Evolutionary conservation across 1,284 basidiomycete species (phyloP), one percentile per base, ranked within the genome.

Genomic region (Clitocybe nebularis): DNA sequence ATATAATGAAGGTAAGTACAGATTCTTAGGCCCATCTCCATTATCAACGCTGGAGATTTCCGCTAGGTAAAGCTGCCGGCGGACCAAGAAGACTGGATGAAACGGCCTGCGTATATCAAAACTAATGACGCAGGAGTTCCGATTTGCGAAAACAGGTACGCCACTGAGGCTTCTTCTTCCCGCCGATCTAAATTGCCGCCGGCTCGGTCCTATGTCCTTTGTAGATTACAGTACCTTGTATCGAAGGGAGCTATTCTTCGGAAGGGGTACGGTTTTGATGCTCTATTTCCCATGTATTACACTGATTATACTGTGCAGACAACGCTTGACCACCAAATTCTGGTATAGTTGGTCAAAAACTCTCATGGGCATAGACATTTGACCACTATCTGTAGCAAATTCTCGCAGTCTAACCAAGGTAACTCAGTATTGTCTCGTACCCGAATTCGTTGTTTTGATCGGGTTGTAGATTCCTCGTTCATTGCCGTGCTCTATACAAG

Each of bases 201-300:
- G 58, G 54, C 50, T 60, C 51, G 52, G 53, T 29, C 25, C 38
- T 51, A 48, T 46, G 53, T 29, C 25, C 38, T 51, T 48, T 46
- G 44, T 54, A 89, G 87, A 51, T 63, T 90, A 47, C 86, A 89
- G 57, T 90, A 89, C 61, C 71, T 91, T 38, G 85, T 90, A 37
- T 77, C 78, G 48, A 89, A 89, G 64, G 87, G 88, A 44, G 86
- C 86, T 17, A 88, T 91, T 54, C 61, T 90, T 52, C 75, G 86
- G 43, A 90, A 89, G 65, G 89, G 88, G 77, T 85, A 60, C 54
- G 67, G 52, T 30, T 30, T 38, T 38, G 11, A 45, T 40, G 42
- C 36, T 40, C 42, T 44, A 26, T 35, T 43, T 32, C 36, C 41
- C 46, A 49, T 44, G 33, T 37, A 47, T 45, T 46, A 33, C 37